phyloP scores from a whole-genome alignment of 2,329 filamentous ascomycete genomes.

The Aspergillus puulaauensis region DNA sequence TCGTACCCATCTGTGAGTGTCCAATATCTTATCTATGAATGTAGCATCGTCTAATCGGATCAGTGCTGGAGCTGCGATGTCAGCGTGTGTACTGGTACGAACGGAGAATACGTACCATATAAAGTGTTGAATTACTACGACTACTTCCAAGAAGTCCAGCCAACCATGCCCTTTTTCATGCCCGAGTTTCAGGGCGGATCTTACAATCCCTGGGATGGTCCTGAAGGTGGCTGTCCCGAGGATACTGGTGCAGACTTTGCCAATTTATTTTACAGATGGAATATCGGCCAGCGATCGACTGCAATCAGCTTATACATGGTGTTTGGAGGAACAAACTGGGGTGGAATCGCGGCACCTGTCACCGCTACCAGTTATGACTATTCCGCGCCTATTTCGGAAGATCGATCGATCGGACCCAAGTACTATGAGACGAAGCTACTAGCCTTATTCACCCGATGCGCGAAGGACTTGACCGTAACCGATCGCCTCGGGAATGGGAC shows the following conservation, averaged over 20 bases:
- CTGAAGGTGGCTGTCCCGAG: constrained; percentile 54
- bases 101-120: constrained; percentile 60
- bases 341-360: constrained; percentile 56
- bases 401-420: constrained; percentile 57
- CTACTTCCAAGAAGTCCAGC: constrained; percentile 45
- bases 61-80: constrained; percentile 65
- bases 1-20: constrained; percentile 52
- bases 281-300: constrained; percentile 60
- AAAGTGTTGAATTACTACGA: constrained; percentile 49
- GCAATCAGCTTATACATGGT: constrained; percentile 65
- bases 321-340: constrained; percentile 66
- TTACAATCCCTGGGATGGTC: constrained; percentile 64
- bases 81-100: constrained; percentile 59
- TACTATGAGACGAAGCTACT: constrained; percentile 65
- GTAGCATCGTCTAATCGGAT: constrained; percentile 51
- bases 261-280: constrained; percentile 64
- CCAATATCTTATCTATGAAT: constrained; percentile 16
- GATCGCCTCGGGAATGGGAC: constrained; percentile 52
- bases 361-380: constrained; percentile 65
- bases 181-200: constrained; percentile 61
- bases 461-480: constrained; percentile 57
- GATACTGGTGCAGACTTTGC: constrained; percentile 61
- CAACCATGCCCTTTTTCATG: constrained; percentile 52
- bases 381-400: constrained; percentile 61
- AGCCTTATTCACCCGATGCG: constrained; percentile 59